phyloP scores from a whole-genome alignment of 306 rosid genomes.

The Pyrus communis region DNA sequence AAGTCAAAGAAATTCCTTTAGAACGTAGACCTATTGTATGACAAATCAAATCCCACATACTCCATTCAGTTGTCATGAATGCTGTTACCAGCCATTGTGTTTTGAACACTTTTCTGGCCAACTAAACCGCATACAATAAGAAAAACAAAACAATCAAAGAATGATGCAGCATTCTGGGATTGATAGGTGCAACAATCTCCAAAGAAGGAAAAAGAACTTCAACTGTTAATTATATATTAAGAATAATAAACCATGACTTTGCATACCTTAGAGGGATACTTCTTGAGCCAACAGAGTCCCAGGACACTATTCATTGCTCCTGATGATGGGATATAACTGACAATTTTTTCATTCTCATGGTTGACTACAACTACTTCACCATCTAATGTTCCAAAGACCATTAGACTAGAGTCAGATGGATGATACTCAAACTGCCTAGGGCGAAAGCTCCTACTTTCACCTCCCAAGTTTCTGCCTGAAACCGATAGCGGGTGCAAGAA shows the following conservation, averaged over 20 bases:
- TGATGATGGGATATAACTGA: slow-evolving; percentile 53
- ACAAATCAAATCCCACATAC: neutral
- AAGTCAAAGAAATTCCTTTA: neutral
- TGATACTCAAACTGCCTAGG: slow-evolving; percentile 83
- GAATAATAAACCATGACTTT: neutral
- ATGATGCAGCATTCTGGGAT: neutral
- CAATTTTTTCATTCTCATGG: slow-evolving; percentile 55
- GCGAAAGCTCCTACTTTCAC: slow-evolving; percentile 40
- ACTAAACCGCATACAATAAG: neutral
- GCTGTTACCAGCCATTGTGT: neutral
- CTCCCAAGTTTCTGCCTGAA: slow-evolving; percentile 32
- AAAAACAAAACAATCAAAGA: neutral
- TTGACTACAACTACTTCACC: slow-evolving; percentile 69
- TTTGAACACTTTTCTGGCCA: neutral
- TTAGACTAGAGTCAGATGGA: slow-evolving; percentile 62
- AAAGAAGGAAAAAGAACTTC: neutral
- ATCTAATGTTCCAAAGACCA: slow-evolving; percentile 72
- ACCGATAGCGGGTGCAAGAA: slow-evolving; percentile 42
- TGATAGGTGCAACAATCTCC: neutral
- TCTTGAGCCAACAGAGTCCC: slow-evolving; percentile 84
- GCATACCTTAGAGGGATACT: slow-evolving; percentile 66
- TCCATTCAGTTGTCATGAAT: neutral
- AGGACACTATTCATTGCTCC: slow-evolving; percentile 63
- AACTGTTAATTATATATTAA: slow-evolving; percentile 8
- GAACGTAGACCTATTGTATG: neutral